Conservation (phyloP, 306 rosid species). For the Vicia faba region DNA sequence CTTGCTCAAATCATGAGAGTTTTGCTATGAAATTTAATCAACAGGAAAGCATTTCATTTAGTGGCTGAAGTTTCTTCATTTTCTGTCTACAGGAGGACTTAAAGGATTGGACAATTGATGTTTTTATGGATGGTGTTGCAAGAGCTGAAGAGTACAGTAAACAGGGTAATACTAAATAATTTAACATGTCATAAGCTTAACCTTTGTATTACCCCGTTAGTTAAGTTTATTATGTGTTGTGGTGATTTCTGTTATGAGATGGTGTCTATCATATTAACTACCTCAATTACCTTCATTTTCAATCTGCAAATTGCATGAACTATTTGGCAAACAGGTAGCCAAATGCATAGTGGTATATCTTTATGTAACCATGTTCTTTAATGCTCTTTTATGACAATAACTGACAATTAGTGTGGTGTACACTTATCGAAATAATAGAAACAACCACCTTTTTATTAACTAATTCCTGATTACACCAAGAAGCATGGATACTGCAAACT, state of each 20-base stretch:
- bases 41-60: neutral
- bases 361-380: conserved; percentile 1
- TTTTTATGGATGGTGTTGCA: conserved; percentile 62
- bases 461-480: neutral
- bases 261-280: neutral
- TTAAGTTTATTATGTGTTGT: neutral
- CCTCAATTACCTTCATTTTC: conserved; percentile 1
- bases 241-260: conserved; percentile 23
- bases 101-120: conserved; percentile 85
- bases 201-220: conserved; percentile 11
- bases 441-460: conserved; percentile 4
- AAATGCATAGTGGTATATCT: neutral
- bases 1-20: conserved; percentile 9
- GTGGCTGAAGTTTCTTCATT: conserved; percentile 27
- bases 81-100: conserved; percentile 59
- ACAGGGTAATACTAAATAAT: conserved; percentile 41
- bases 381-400: conserved; percentile 1
- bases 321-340: conserved; percentile 12
- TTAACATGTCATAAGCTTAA: conserved; percentile 3
- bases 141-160: conserved; percentile 64
- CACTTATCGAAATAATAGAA: neutral
- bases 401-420: neutral
- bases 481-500: neutral
- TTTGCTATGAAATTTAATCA: neutral
- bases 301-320: conserved; percentile 18